These are phyloP conservation scores for Linnemannia zychae DNA, from an alignment of 192 early-diverging fungal species.

Conservation along the genomic window DNA sequence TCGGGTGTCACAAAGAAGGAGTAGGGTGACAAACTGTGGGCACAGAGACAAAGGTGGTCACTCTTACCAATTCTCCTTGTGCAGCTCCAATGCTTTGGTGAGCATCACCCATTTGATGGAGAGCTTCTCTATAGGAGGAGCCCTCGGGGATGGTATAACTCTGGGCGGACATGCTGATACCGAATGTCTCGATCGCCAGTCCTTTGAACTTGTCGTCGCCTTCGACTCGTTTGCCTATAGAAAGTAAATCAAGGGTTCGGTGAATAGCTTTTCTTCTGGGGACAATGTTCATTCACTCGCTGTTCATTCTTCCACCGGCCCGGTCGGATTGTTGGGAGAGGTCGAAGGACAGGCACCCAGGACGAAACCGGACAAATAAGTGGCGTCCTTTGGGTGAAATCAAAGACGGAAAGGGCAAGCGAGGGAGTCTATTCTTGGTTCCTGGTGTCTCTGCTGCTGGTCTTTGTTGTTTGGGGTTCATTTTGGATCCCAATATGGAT, in stretches of 20 bases:
- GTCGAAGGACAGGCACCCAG: background rate
- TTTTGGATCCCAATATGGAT: background rate
- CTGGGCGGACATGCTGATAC: slow-evolving; percentile 33
- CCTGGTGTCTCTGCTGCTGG: background rate
- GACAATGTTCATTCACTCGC: background rate
- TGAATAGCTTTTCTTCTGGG: background rate
- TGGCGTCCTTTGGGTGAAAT: background rate
- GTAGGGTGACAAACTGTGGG: background rate
- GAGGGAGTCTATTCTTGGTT: slow-evolving; percentile 1
- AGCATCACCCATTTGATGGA: slow-evolving; percentile 28
- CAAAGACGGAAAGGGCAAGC: background rate
- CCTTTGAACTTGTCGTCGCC: slow-evolving; percentile 24
- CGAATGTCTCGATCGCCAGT: slow-evolving; percentile 26
- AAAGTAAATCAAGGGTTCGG: background rate
- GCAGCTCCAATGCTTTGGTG: slow-evolving; percentile 27
- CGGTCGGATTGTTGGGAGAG: background rate
- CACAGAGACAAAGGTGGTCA: background rate
- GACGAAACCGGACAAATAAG: background rate
- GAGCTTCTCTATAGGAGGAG: slow-evolving; percentile 13
- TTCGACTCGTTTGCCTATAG: slow-evolving; percentile 26
- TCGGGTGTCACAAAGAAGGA: background rate
- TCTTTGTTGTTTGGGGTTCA: background rate
- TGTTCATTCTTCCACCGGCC: background rate
- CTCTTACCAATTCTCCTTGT: slow-evolving; percentile 24
- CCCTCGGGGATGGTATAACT: slow-evolving; percentile 20